Conservation (phyloP, 805 yeast species). For the Kluyveromyces wickerhamii region DNA sequence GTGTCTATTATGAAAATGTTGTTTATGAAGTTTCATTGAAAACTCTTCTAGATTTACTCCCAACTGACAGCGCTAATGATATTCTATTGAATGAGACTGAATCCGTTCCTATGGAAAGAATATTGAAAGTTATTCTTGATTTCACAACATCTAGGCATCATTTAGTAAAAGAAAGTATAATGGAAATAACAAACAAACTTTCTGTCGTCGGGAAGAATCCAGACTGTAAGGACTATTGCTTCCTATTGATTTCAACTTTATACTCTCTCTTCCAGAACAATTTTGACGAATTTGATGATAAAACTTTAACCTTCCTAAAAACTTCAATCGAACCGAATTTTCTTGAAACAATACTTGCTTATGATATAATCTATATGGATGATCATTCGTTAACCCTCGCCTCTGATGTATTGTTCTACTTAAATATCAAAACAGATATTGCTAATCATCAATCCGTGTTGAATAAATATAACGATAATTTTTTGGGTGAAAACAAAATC, state of each 20-base stretch:
- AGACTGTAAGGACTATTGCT: conserved; percentile 19
- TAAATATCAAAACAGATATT: conserved; percentile 27
- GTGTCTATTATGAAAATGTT: conserved; percentile 25
- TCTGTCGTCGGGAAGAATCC: conserved; percentile 8
- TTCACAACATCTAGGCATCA: conserved; percentile 27
- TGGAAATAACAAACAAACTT: conserved; percentile 16
- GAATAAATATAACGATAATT: conserved; percentile 31
- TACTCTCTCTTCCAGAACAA: conserved; percentile 24
- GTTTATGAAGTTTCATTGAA: conserved; percentile 49
- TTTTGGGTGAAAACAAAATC: conserved; percentile 24
- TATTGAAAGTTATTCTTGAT: conserved; percentile 30
- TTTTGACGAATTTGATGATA: conserved; percentile 11
- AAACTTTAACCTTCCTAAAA: conserved; percentile 14
- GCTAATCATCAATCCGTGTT: conserved; percentile 39
- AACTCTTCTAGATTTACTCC: conserved; percentile 41
- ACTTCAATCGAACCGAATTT: conserved; percentile 15
- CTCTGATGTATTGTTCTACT: conserved; percentile 30
- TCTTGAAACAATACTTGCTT: conserved; percentile 8
- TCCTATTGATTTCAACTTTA: conserved; percentile 21
- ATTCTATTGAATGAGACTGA: conserved; percentile 20
- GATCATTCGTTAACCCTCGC: conserved; percentile 20
- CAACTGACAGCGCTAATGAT: conserved; percentile 34
- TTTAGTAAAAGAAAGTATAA: conserved; percentile 23
- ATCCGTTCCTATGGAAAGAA: conserved; percentile 25
- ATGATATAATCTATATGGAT: conserved; percentile 14